Evolutionary conservation across 331 rosid genomes (phyloP).

Genomic region (Saraca asoca): DNA sequence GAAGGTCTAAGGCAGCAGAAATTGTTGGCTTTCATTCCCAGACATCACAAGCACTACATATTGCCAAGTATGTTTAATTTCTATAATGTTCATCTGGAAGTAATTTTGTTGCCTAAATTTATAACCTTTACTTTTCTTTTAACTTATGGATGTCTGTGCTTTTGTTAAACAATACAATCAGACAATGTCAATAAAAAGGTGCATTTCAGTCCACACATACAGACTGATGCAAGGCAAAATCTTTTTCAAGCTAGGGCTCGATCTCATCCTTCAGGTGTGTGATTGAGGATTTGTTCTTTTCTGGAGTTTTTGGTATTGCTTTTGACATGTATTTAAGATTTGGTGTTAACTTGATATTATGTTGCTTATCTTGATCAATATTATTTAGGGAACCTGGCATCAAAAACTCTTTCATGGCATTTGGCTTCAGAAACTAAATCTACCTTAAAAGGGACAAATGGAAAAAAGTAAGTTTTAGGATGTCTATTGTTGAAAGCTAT

Average conservation of each 20-base stretch:
- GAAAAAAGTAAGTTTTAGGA: conserved; percentile 57
- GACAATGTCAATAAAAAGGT: conserved; percentile 89
- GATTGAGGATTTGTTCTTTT: conserved; percentile 29
- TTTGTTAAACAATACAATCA: conserved; percentile 44
- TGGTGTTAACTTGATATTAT: background rate
- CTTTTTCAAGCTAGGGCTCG: conserved; percentile 66
- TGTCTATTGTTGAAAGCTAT: conserved; percentile 10
- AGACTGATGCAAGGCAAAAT: conserved; percentile 68
- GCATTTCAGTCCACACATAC: conserved; percentile 83
- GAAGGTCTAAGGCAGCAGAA: conserved; percentile 96
- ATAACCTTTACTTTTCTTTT: conserved; percentile 13
- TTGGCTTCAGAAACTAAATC: conserved; percentile 94
- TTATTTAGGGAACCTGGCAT: conserved; percentile 57
- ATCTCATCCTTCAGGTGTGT: conserved; percentile 73
- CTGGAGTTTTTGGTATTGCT: conserved; percentile 26
- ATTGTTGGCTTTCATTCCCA: conserved; percentile 81
- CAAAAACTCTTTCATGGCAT: conserved; percentile 97
- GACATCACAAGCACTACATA: conserved; percentile 96
- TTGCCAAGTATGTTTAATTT: conserved; percentile 76
- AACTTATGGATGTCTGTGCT: conserved; percentile 32
- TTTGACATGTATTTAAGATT: conserved; percentile 9
- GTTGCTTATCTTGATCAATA: conserved; percentile 24
- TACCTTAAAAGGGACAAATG: conserved; percentile 66
- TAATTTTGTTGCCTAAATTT: conserved; percentile 20
- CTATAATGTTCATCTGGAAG: conserved; percentile 36